These are phyloP conservation scores for Evernia prunastri DNA, from an alignment of 495 filamentous ascomycete genomes.

Conservation along the genomic window DNA sequence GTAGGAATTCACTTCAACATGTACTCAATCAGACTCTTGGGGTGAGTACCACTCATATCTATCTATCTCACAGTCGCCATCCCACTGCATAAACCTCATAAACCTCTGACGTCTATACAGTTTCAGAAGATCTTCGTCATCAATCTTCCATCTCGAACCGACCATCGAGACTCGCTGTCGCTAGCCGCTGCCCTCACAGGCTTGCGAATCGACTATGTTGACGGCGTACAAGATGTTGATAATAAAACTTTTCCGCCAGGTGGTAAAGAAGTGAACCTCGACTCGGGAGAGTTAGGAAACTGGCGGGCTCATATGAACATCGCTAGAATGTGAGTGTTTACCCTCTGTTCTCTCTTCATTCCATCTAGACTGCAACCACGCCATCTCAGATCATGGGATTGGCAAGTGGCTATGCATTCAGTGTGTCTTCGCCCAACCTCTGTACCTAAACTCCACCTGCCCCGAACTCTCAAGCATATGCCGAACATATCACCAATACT, in stretches of 20 bases:
- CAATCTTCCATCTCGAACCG: conserved; percentile 2
- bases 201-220: not conserved
- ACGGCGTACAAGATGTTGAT: not conserved
- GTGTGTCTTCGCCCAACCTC: not conserved
- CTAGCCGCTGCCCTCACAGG: conserved; percentile 2
- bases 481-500: not conserved
- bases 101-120: not conserved
- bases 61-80: not conserved
- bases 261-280: not conserved
- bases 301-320: conserved; percentile 3
- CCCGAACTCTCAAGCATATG: not conserved
- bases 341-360: not conserved
- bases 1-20: not conserved
- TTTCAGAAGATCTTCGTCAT: conserved; percentile 5
- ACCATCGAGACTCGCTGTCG: conserved; percentile 1
- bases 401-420: conserved; percentile 1
- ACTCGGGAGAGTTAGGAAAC: not conserved
- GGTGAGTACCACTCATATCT: not conserved
- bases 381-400: not conserved
- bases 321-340: not conserved
- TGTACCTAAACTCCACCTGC: not conserved
- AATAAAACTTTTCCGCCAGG: not conserved
- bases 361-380: not conserved
- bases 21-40: conserved; percentile 1
- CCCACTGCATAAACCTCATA: not conserved